phyloP scores from a whole-genome alignment of 1,284 basidiomycete species.

The Ustilago hordei region DNA sequence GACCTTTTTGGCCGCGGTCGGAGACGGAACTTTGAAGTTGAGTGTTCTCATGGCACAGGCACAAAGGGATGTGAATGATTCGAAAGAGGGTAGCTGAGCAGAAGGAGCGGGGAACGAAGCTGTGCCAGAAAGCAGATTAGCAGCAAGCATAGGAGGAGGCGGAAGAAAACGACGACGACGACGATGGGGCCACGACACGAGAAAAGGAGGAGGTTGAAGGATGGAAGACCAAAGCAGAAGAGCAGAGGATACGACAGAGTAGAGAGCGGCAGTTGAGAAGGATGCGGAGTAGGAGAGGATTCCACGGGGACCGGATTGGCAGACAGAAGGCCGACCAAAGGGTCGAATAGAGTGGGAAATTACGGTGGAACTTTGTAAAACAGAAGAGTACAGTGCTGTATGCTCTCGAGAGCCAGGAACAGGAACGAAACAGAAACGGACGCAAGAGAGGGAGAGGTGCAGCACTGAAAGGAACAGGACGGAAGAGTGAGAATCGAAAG shows the following conservation, averaged over 20 bases:
- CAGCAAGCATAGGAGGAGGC: slow-evolving; percentile 8
- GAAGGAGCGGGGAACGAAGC: slow-evolving; percentile 31
- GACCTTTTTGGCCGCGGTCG: slow-evolving; percentile 29
- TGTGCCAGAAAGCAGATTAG: slow-evolving; percentile 14
- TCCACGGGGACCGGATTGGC: slow-evolving; percentile 17
- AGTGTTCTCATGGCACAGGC: slow-evolving; percentile 17
- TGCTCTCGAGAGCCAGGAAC: slow-evolving; percentile 14
- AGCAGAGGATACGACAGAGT: slow-evolving; percentile 2
- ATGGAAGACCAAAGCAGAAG: neutral
- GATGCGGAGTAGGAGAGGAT: slow-evolving; percentile 14
- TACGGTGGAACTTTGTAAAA: slow-evolving; percentile 8
- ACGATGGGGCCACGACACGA: neutral
- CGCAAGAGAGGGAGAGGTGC: neutral
- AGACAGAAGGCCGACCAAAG: neutral
- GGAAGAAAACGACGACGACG: neutral
- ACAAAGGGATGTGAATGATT: slow-evolving; percentile 1
- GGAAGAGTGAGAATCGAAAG: slow-evolving; percentile 8
- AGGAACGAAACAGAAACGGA: slow-evolving; percentile 8
- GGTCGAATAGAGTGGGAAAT: neutral
- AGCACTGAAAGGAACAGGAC: neutral
- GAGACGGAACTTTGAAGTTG: slow-evolving; percentile 38
- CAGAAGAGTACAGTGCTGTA: neutral
- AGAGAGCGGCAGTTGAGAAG: neutral
- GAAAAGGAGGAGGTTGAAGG: neutral
- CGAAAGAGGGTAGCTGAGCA: neutral